Base-by-base conservation (phyloP, 805 yeast species). In the Candida maltosa region DNA sequence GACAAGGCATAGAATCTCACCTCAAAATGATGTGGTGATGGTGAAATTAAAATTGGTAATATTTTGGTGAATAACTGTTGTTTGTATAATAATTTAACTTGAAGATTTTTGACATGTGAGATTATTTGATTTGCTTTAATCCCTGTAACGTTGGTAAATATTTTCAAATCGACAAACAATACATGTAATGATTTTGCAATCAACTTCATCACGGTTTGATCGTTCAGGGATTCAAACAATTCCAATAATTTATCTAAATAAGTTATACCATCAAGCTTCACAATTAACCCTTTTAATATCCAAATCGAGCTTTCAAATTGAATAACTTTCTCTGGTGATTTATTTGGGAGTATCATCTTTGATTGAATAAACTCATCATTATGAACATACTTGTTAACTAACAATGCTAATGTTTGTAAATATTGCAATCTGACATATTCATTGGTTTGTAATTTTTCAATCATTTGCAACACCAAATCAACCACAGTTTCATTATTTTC, bases 61-160 rank as follows among this genome's bases (percentile, higher is more conserved):
- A 78, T 62, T 6, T 68, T 60, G 40, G 77, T 76, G 52, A 87
- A 87, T 17, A 86, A 69, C 44, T 80, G 80, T 51, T 93, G 98
- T 52, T 87, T 87, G 69, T 83, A 87, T 16, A 93, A 66, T 29
- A 75, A 56, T 39, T 84, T 74, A 14, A 83, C 73, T 40, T 80
- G 76, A 37, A 83, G 69, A 42, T 78, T 78, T 42, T 55, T 55
- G 1, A 72, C 73, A n/a, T 63, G 63, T 18, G 70, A 70, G 5
- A 62, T 69, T 25, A 50, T 54, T 45, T 52, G 68, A 11, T 44
- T 42, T n/a, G 41, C 39, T n/a, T 50, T 39, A 20, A 35, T 40
- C 5, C 49, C 44, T 57, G 41, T 53, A 21, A 58, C 71, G 48
- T 75, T 78, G 30, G 69, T 61, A 35, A 83, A 75, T 5, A 83